A percentile compares a stretch with the other conserved stretches of the same genome.
phyloP scores from a whole-genome alignment of 306 rosid genomes.

The Fagus sylvatica region DNA sequence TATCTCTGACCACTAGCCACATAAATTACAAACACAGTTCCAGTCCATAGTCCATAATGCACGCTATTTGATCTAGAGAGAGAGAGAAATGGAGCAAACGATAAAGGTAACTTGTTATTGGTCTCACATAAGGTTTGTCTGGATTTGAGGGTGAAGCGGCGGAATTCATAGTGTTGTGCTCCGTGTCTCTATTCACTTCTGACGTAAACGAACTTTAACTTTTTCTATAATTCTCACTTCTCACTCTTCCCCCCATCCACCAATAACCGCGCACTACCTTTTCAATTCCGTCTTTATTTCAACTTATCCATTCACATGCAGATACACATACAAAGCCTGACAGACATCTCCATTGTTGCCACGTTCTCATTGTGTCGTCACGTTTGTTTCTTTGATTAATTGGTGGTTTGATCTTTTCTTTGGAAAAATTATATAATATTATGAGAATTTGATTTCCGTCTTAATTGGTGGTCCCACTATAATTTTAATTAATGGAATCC shows the following conservation, averaged over 20 bases:
- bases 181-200: constrained; percentile 34
- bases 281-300: constrained; percentile 2
- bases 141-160: constrained; percentile 48
- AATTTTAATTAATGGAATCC: no score
- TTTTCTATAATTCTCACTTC: neutral
- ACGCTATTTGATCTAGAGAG: no score
- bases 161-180: constrained; percentile 20
- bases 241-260: constrained; percentile 7
- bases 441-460: no score
- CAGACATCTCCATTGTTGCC: neutral
- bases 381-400: neutral
- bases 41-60: no score
- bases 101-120: no score
- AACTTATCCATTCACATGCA: neutral
- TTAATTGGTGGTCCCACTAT: no score
- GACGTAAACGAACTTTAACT: constrained; percentile 11
- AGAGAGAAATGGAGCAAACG: no score
- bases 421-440: no score
- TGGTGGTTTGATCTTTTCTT: neutral
- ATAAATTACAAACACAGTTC: no score
- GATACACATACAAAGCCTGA: neutral
- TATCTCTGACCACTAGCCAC: no score
- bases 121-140: constrained; percentile 11
- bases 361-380: neutral
- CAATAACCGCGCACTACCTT: constrained; percentile 16